phyloP scores from a whole-genome alignment of 768 basidiomycete species.

The Cystobasidium onofrii region DNA sequence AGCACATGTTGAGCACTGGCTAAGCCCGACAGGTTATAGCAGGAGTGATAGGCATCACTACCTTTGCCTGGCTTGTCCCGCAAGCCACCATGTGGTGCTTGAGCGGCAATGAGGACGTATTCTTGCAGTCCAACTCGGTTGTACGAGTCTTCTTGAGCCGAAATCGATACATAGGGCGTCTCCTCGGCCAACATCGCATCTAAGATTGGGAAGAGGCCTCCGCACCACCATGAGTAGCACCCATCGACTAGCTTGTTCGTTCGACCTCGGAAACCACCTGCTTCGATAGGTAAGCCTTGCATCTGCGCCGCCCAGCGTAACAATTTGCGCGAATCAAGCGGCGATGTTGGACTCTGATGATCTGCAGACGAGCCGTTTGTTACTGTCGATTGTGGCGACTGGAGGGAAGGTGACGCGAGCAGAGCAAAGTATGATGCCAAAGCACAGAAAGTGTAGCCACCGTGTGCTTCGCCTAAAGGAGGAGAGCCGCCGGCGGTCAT shows the following conservation, averaged over 20 bases:
- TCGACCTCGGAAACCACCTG: slow-evolving; percentile 85
- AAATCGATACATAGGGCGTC: not conserved
- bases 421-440: slow-evolving; percentile 70
- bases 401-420: slow-evolving; percentile 43
- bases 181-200: slow-evolving; percentile 11
- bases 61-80: slow-evolving; percentile 92
- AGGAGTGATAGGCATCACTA: slow-evolving; percentile 92
- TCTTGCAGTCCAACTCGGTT: slow-evolving; percentile 63
- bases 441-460: slow-evolving; percentile 93
- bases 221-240: slow-evolving; percentile 99
- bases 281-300: slow-evolving; percentile 72
- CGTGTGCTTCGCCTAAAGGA: slow-evolving; percentile 88
- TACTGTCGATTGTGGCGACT: not conserved
- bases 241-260: slow-evolving; percentile 99
- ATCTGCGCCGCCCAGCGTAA: slow-evolving; percentile 74
- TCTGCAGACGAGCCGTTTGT: not conserved
- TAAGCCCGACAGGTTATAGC: slow-evolving; percentile 83
- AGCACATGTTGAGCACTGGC: slow-evolving; percentile 79
- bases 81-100: slow-evolving; percentile 74
- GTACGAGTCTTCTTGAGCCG: not conserved
- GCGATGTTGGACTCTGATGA: not conserved
- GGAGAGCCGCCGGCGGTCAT: slow-evolving; percentile 50
- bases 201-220: slow-evolving; percentile 70
- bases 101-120: slow-evolving; percentile 76
- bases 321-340: slow-evolving; percentile 57